Conservation (phyloP, 441 rosid genomes). For the Erysimum cheiri region DNA sequence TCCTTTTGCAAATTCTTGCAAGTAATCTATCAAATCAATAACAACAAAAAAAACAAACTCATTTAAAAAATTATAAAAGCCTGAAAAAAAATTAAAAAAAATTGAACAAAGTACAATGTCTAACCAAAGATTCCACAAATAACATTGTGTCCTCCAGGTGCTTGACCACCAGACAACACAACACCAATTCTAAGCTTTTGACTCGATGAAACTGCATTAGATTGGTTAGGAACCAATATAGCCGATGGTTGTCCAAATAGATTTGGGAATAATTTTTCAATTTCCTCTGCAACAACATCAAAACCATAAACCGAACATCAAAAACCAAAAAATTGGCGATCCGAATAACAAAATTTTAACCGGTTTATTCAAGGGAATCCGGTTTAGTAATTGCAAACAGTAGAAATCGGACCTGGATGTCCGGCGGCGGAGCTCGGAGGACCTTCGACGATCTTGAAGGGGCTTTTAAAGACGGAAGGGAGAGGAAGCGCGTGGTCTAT, state of each 20-base stretch:
- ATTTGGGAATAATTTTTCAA: conserved; percentile 81
- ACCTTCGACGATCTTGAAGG: conserved; percentile 81
- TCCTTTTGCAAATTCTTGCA: conserved; percentile 78
- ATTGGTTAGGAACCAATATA: conserved; percentile 55
- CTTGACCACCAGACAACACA: conserved; percentile 97
- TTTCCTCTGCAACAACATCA: conserved; percentile 63
- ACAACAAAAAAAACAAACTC: conserved; percentile 6
- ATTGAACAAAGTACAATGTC: neutral
- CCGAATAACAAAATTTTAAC: neutral
- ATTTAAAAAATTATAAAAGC: neutral
- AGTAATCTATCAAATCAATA: conserved; percentile 63
- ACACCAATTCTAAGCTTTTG: conserved; percentile 86
- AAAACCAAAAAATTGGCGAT: conserved; percentile 7
- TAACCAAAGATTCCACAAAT: conserved; percentile 89
- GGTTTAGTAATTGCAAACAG: neutral
- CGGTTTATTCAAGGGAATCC: neutral
- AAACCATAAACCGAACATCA: neutral
- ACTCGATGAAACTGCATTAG: conserved; percentile 34
- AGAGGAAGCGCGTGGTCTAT: conserved; percentile 82
- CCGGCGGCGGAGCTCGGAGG: conserved; percentile 91
- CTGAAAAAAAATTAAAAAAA: neutral
- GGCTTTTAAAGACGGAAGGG: conserved; percentile 72
- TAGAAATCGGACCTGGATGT: conserved; percentile 59
- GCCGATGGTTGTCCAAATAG: conserved; percentile 89
- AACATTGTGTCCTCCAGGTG: conserved; percentile 99